These are phyloP conservation scores for Apium graveolens DNA, from an alignment of 129 eudicot genomes.

Conservation along the genomic window DNA sequence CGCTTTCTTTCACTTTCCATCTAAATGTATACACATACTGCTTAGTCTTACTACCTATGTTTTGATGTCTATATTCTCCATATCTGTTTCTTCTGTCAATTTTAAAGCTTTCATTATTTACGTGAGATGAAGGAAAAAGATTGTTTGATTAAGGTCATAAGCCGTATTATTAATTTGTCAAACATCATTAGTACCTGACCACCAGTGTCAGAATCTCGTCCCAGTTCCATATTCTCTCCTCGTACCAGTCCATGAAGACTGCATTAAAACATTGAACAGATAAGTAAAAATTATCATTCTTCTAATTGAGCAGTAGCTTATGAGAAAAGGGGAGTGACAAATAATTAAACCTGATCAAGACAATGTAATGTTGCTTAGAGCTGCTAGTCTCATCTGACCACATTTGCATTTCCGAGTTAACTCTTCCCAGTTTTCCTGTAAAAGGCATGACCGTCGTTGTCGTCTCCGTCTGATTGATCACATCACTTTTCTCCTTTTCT, in stretches of 20 bases:
- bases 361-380: conserved; percentile 58
- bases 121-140: background rate
- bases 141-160: background rate
- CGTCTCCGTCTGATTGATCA: conserved; percentile 18
- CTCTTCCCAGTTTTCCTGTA: conserved; percentile 35
- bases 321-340: background rate
- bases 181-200: conserved; percentile 40
- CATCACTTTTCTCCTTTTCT: conserved; percentile 50
- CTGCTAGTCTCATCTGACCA: conserved; percentile 56
- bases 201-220: conserved; percentile 88
- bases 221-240: conserved; percentile 87
- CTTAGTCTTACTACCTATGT: background rate
- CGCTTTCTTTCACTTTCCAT: background rate
- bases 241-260: conserved; percentile 81
- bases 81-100: background rate
- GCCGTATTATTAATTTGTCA: background rate
- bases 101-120: too few species aligned
- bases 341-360: conserved; percentile 50
- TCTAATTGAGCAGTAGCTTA: background rate
- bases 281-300: background rate
- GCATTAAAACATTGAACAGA: conserved; percentile 10
- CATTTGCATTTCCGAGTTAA: conserved; percentile 51
- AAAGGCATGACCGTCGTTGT: background rate
- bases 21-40: background rate
- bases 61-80: background rate